Conservation (phyloP, 2,329 filamentous ascomycete genomes). For the Penicillium freii region DNA sequence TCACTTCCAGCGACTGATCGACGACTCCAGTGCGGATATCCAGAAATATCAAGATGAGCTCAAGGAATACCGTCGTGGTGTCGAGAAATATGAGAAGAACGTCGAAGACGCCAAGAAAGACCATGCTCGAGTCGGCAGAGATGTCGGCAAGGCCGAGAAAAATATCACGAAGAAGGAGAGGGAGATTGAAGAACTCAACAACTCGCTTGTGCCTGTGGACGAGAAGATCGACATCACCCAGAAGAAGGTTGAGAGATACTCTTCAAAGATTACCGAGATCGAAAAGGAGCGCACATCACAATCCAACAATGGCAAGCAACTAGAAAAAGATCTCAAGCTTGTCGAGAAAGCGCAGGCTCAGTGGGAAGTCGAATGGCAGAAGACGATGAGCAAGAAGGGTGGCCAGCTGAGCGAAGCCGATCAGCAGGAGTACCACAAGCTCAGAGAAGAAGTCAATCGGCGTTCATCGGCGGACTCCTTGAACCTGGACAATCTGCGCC, state of each 20-base stretch:
- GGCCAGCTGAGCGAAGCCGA: slow-evolving; percentile 82
- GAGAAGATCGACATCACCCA: slow-evolving; percentile 84
- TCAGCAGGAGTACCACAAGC: slow-evolving; percentile 81
- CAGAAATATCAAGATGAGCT: slow-evolving; percentile 91
- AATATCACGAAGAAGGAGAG: slow-evolving; percentile 83
- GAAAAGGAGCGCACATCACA: slow-evolving; percentile 75
- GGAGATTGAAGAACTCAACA: slow-evolving; percentile 81
- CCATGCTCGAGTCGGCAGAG: slow-evolving; percentile 72
- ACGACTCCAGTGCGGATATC: slow-evolving; percentile 85
- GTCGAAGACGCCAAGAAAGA: slow-evolving; percentile 80
- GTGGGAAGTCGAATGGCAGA: slow-evolving; percentile 84
- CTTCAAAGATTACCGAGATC: slow-evolving; percentile 67
- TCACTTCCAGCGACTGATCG: slow-evolving; percentile 89
- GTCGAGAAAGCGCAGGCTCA: slow-evolving; percentile 88
- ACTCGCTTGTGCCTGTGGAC: slow-evolving; percentile 80
- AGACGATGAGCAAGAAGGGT: slow-evolving; percentile 80
- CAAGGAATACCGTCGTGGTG: slow-evolving; percentile 84
- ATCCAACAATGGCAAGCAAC: slow-evolving; percentile 64
- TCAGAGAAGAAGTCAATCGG: slow-evolving; percentile 81
- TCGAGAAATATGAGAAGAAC: slow-evolving; percentile 76
- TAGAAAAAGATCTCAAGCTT: slow-evolving; percentile 73
- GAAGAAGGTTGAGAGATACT: slow-evolving; percentile 66
- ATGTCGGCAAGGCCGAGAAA: slow-evolving; percentile 78
- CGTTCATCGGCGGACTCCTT: slow-evolving; percentile 77
- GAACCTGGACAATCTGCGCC: slow-evolving; percentile 79